Base-by-base conservation (phyloP, 176 grass and related monocot genomes). In the Poa pratensis region DNA sequence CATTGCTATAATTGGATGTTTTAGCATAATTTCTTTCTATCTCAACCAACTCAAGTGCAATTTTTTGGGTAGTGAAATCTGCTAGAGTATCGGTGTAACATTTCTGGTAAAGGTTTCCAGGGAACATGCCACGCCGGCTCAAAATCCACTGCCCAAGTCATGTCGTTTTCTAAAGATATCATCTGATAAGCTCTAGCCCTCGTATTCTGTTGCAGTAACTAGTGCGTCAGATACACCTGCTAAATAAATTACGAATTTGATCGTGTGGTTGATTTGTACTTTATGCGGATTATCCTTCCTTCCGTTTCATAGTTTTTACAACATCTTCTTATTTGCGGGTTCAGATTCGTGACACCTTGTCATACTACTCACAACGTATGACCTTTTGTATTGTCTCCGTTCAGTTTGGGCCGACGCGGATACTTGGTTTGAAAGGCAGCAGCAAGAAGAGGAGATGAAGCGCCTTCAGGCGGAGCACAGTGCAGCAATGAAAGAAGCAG, bases 401-500 rank as follows among this genome's bases (percentile, higher is more conserved):
- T 51, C 77, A 96, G 96, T 99, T 84, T 99, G 96, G 96, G 96
- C 90, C 3, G 96, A 99, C 82, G 96, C 96, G 8, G 96, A 99
- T 87, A 99, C 96, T 11, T 99, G 96, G 96, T 99, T 99, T 12
- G 96, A 99, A 77, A 96, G 96, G 91, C 93, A 99, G 81, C 96
- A 99, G 59, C 93, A 99, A 45, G 96, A 99, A 89, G 96, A 99
- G 84, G 96, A 99, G 82, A 96, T 99, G 96, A 78, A 88, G 49
- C 87, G 88, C 7, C 78, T 99, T 63, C 91, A 95, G 82, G 93
- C 90, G 19, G 96, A 96, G 85, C 96, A 99, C 48, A 82, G 80
- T 70, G 96, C 91, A n/a, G 93, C 91, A 16, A 99, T 99, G 96
- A 81, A 87, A 80, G 87, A 84, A 73, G 96, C 93, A 35, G 96